A percentile compares a stretch with the other conserved stretches of the same genome.
Evolutionary conservation across 2,329 filamentous ascomycete genomes (phyloP).

Genomic region (Didymella glomerata): DNA sequence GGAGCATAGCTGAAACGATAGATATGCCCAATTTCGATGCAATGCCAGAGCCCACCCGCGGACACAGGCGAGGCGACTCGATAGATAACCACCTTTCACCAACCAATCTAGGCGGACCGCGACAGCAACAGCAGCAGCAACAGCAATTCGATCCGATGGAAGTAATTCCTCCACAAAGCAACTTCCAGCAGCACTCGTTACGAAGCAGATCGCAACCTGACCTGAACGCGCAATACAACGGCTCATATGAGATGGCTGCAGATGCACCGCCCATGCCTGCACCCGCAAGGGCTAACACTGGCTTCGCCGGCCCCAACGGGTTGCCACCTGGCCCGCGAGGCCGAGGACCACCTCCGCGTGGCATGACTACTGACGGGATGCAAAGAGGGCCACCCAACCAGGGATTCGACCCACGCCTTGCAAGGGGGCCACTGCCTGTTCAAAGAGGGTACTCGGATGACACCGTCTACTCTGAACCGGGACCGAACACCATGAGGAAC

Average conservation of each 20-base stretch:
- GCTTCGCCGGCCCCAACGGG: conserved; percentile 34
- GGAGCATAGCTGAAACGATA: conserved; percentile 58
- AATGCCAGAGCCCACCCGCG: conserved; percentile 51
- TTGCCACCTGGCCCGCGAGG: conserved; percentile 40
- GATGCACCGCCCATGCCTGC: conserved; percentile 62
- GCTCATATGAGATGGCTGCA: conserved; percentile 74
- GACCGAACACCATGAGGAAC: conserved; percentile 43
- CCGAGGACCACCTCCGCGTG: conserved; percentile 39
- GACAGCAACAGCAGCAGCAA: conserved; percentile 16
- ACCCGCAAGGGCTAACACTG: conserved; percentile 60
- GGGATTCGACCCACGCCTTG: conserved; percentile 41
- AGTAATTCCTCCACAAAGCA: conserved; percentile 17
- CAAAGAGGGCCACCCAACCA: conserved; percentile 8
- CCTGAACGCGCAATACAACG: conserved; percentile 53
- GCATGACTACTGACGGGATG: conserved; percentile 30
- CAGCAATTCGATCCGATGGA: conserved; percentile 20
- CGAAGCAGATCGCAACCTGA: conserved; percentile 74
- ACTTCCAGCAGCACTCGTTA: conserved; percentile 55
- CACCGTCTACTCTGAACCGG: conserved; percentile 49
- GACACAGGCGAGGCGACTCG: conserved; percentile 48
- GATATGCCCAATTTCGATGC: conserved; percentile 73
- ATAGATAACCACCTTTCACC: conserved; percentile 49
- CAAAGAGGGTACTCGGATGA: conserved; percentile 48
- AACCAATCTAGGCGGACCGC: conserved; percentile 7
- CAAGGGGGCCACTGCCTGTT: conserved; percentile 40